Conservation (phyloP, 2,329 filamentous ascomycete genomes). For the Alternaria gansuensis region DNA sequence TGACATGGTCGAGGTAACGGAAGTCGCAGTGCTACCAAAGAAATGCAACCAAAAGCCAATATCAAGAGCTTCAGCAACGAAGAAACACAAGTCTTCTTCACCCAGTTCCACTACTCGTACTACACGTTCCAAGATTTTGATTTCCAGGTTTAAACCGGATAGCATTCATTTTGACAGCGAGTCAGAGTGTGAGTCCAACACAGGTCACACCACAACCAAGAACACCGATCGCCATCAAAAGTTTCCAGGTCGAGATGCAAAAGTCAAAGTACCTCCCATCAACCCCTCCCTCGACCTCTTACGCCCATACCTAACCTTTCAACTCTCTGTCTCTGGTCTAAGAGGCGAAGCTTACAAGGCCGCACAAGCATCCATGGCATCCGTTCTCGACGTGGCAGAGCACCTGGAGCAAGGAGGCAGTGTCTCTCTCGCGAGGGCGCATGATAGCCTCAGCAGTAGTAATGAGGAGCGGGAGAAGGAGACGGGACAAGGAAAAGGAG, state of each 20-base stretch:
- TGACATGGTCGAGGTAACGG: background rate
- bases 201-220: background rate
- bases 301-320: conserved; percentile 13
- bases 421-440: background rate
- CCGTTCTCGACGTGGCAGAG: background rate
- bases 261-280: background rate
- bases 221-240: background rate
- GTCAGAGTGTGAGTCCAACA: background rate
- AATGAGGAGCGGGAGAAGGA: background rate
- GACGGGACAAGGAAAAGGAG: background rate
- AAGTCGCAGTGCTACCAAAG: background rate
- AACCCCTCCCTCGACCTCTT: background rate
- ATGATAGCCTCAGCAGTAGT: background rate
- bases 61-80: background rate
- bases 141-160: background rate
- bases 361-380: conserved; percentile 3
- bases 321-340: conserved; percentile 10
- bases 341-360: conserved; percentile 1
- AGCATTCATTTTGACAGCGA: background rate
- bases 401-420: background rate
- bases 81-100: background rate
- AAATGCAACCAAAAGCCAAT: background rate
- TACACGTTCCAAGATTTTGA: conserved; percentile 5
- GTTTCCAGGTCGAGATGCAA: background rate
- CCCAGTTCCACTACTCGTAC: background rate